phyloP scores from a whole-genome alignment of 2,329 filamentous ascomycete genomes.

The Xenoacremonium recifei region DNA sequence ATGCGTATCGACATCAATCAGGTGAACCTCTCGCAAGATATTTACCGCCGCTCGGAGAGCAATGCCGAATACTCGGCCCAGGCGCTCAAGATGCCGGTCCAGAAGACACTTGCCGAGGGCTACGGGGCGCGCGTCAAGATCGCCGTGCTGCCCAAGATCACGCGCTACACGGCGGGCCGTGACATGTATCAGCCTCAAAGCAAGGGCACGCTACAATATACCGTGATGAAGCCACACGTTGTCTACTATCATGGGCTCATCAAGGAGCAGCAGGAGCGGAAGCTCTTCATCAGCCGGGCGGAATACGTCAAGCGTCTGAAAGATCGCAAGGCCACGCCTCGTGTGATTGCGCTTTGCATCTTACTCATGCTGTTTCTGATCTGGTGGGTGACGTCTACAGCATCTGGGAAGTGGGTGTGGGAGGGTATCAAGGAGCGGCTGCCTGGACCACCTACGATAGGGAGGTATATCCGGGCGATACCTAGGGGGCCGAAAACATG shows the following conservation, averaged over 20 bases:
- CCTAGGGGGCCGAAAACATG: too few species aligned
- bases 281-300: slow-evolving; percentile 14
- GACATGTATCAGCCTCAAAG: slow-evolving; percentile 1
- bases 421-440: background rate
- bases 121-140: slow-evolving; percentile 31
- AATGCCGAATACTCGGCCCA: slow-evolving; percentile 8
- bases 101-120: background rate
- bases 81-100: background rate
- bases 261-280: slow-evolving; percentile 19
- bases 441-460: too few species aligned
- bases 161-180: slow-evolving; percentile 15
- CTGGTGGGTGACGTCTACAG: slow-evolving; percentile 6
- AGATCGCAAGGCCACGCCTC: slow-evolving; percentile 11
- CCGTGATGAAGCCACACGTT: slow-evolving; percentile 24
- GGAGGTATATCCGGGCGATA: too few species aligned
- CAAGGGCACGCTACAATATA: slow-evolving; percentile 17
- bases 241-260: slow-evolving; percentile 29
- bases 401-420: slow-evolving; percentile 11
- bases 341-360: slow-evolving; percentile 8
- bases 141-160: slow-evolving; percentile 25
- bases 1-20: slow-evolving; percentile 20
- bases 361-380: slow-evolving; percentile 7
- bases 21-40: slow-evolving; percentile 17
- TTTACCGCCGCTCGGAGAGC: slow-evolving; percentile 14
- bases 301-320: slow-evolving; percentile 19